phyloP scores from a whole-genome alignment of 306 rosid species.

The Vigna nakashimae region DNA sequence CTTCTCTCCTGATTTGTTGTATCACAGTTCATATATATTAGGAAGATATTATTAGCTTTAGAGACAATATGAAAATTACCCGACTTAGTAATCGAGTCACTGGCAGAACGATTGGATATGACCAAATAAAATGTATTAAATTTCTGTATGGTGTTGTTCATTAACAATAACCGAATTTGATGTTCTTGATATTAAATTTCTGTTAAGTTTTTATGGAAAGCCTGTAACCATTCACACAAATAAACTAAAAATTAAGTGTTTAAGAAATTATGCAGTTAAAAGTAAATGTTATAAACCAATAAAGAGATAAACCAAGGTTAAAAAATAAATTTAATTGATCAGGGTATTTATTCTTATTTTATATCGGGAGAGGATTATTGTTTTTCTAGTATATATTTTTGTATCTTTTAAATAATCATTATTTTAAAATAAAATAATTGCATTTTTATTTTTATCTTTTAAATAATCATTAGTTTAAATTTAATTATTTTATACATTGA shows the following conservation, averaged over 20 bases:
- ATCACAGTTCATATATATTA: conserved; percentile 34
- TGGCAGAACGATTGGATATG: conserved; percentile 27
- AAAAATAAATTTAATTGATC: too few relatives aligned
- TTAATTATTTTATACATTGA: too few relatives aligned
- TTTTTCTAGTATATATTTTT: too few relatives aligned
- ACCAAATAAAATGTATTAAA: neutral
- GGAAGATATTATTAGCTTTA: conserved; percentile 25
- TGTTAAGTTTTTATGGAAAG: conserved; percentile 28
- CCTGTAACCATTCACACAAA: neutral
- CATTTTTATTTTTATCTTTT: too few relatives aligned
- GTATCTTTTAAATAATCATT: too few relatives aligned
- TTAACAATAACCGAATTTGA: conserved; percentile 2
- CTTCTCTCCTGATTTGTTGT: conserved; percentile 35
- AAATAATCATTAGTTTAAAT: too few relatives aligned
- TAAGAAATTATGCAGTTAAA: neutral
- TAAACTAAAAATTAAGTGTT: neutral
- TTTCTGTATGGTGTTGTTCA: conserved; percentile 34
- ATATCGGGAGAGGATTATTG: too few relatives aligned
- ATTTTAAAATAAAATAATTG: too few relatives aligned
- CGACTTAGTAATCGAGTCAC: conserved; percentile 10
- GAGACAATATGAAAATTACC: conserved; percentile 20
- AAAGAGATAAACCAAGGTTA: too few relatives aligned
- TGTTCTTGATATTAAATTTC: neutral
- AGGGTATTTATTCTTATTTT: too few relatives aligned
- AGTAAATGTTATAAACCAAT: neutral